Base-by-base conservation (phyloP, 371 early-diverging fungal genomes). In the Rhizopus delemar region DNA sequence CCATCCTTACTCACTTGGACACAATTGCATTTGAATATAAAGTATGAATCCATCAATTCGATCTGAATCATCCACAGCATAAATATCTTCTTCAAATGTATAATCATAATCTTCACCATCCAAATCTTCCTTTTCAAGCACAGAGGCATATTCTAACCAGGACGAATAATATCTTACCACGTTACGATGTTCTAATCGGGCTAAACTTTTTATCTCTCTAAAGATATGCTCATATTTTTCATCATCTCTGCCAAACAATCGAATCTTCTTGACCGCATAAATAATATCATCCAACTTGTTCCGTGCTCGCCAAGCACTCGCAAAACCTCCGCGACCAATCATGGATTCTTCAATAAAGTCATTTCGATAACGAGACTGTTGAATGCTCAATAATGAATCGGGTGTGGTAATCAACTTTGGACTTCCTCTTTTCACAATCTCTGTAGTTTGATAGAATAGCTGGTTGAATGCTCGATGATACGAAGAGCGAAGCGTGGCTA, bases 301-400 rank as follows among this genome's bases (percentile, higher is more conserved):
- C 35, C 79, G 68, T n/a, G 82, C 86, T 46, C 75, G 57, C 69
- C 77, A 92, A 2, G 97, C 99, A 35, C 83, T 86, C 1, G 97
- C 99, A 75, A 96, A 98, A 4, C 97, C 98, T 32, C 99, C 99
- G 46, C 85, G 84, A 8, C 99, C 98, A 7, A 97, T 75, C 34
- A 84, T 66, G 6, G 75, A 66, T 5, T 92, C 60, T 69, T 95
- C 91, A 3, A 81, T 73, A 83, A 94, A 96, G 68, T 97, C 97
- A 54, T 89, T 88, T 12, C 68, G 69, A 69, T 94, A 97, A 5
- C 95, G 85, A 28, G 91, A 86, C 41, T 82, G 78, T 28, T 85
- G 81, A n/a, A 82, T 70, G 29, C 79, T 82, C 35, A 87, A 73
- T 28, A 58, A 35, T 2, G 52, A 49, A 11, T 65, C 57, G 39